phyloP scores from a whole-genome alignment of 116 monocot species.

The Trichopus zeylanicus region DNA sequence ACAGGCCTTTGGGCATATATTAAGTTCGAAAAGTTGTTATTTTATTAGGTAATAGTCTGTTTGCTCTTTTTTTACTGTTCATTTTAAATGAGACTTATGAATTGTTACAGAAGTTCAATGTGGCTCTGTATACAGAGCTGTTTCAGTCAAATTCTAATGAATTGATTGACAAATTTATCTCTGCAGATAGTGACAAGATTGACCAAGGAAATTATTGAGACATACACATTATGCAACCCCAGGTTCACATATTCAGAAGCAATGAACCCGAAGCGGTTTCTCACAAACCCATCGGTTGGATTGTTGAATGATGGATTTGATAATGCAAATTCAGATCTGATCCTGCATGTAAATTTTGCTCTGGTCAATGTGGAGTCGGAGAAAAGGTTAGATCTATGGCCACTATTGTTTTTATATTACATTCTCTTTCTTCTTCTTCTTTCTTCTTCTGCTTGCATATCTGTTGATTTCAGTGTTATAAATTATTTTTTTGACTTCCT shows the following conservation, averaged over 20 bases:
- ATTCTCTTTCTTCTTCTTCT: not conserved
- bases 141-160: no score
- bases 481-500: no score
- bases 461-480: not conserved
- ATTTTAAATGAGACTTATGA: no score
- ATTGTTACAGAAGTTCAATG: no score
- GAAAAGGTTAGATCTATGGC: constrained; percentile 49
- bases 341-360: constrained; percentile 66
- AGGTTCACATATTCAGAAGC: constrained; percentile 63
- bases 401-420: not conserved
- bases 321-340: constrained; percentile 88
- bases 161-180: not conserved
- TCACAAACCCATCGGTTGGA: constrained; percentile 71
- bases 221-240: constrained; percentile 69
- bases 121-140: no score
- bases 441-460: not conserved
- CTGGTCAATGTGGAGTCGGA: constrained; percentile 52
- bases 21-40: no score
- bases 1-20: no score
- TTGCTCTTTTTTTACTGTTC: no score
- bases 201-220: constrained; percentile 67
- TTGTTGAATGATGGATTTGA: constrained; percentile 85
- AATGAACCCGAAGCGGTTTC: constrained; percentile 64
- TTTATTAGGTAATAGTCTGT: no score
- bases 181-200: constrained; percentile 69